Conservation (phyloP, 2,329 filamentous ascomycete species). For the Fusarium mangiferae region DNA sequence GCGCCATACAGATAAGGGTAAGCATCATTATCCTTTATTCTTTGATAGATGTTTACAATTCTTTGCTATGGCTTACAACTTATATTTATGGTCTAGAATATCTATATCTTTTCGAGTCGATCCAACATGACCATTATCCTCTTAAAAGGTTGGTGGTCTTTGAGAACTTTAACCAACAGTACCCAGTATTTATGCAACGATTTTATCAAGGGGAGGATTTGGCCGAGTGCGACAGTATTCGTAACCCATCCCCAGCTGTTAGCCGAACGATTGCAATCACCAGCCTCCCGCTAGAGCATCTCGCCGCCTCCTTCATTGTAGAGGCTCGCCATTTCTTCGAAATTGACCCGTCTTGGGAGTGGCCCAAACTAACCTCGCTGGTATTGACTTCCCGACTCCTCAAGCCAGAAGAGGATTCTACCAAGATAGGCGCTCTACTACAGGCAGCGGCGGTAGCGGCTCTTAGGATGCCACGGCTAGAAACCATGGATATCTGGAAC, state of each 20-base stretch:
- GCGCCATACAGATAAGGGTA: background rate
- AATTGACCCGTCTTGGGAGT: conserved; percentile 9
- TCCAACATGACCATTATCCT: background rate
- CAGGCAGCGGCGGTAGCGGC: conserved; percentile 39
- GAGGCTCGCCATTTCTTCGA: conserved; percentile 45
- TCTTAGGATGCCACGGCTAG: conserved; percentile 45
- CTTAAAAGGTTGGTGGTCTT: background rate
- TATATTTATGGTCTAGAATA: background rate
- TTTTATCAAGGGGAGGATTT: background rate
- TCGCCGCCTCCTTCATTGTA: conserved; percentile 44
- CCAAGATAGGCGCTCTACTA: conserved; percentile 31
- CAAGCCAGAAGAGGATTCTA: conserved; percentile 5
- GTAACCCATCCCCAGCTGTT: background rate
- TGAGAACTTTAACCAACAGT: background rate
- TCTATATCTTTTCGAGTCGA: background rate
- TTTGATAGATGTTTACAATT: background rate
- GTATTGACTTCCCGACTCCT: conserved; percentile 44
- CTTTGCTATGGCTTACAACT: background rate
- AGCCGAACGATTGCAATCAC: conserved; percentile 44
- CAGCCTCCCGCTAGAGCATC: conserved; percentile 43
- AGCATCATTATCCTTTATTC: background rate
- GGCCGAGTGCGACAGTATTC: background rate
- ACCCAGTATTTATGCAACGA: background rate
- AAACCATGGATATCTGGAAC: conserved; percentile 48
- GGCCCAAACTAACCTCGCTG: conserved; percentile 44